phyloP scores from a whole-genome alignment of 2,329 filamentous ascomycete species.

The Mycosphaerella sp. region DNA sequence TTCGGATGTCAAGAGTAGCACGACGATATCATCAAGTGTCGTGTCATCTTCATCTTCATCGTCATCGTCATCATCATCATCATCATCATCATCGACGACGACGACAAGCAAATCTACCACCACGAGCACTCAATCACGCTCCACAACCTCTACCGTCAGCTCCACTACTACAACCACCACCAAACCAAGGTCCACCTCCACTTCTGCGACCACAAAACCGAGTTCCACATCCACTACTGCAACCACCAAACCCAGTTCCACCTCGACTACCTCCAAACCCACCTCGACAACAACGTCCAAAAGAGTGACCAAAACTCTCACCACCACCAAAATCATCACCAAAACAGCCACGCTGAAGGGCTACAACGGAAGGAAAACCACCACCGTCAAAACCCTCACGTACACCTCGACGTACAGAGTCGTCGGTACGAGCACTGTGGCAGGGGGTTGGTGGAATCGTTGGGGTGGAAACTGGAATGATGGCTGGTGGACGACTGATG shows the following conservation, averaged over 20 bases:
- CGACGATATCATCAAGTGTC: background rate
- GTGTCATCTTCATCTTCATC: background rate
- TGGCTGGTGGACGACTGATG: constrained; percentile 5
- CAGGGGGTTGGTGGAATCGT: background rate
- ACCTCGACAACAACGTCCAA: background rate
- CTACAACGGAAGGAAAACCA: background rate
- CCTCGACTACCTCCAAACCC: background rate
- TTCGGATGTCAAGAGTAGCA: background rate
- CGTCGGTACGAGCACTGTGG: background rate
- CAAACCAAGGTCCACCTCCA: background rate
- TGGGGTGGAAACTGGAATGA: constrained; percentile 2
- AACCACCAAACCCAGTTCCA: background rate
- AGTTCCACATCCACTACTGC: background rate
- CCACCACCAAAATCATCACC: background rate
- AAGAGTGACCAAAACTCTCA: background rate
- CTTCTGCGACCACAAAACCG: background rate
- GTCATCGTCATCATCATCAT: too few relatives aligned
- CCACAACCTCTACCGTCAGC: background rate
- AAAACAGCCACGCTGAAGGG: background rate
- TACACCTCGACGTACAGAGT: background rate
- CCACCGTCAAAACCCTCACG: background rate
- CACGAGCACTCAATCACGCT: background rate
- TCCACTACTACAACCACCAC: background rate
- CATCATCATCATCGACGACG: too few relatives aligned
- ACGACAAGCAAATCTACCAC: background rate